Conservation (phyloP, 371 early-diverging fungal species). For the Mycotypha africana region DNA sequence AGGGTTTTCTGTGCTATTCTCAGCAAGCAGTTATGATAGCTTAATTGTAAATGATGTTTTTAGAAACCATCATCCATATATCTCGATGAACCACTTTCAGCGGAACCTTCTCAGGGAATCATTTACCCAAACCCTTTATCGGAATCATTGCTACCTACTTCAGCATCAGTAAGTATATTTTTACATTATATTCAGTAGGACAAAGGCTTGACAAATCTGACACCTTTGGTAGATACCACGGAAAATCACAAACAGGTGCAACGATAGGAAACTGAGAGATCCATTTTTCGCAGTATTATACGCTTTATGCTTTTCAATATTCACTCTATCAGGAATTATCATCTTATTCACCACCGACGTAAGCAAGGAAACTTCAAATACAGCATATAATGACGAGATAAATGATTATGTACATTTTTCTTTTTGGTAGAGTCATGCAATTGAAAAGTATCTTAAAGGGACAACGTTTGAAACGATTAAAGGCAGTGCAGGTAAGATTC, state of each 20-base stretch:
- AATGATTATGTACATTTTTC: not conserved
- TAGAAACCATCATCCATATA: slow-evolving; percentile 58
- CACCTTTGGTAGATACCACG: slow-evolving; percentile 46
- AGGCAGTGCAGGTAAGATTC: slow-evolving; percentile 47
- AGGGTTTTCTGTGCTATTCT: no score
- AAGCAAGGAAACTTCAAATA: no score
- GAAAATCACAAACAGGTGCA: slow-evolving; percentile 14
- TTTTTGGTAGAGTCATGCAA: slow-evolving; percentile 21
- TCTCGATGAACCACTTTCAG: slow-evolving; percentile 39
- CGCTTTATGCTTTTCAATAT: slow-evolving; percentile 26
- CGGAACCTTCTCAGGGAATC: no score
- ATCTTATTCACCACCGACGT: slow-evolving; percentile 51
- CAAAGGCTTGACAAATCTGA: no score
- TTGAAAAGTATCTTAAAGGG: slow-evolving; percentile 34
- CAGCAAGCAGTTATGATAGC: no score
- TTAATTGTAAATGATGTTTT: no score
- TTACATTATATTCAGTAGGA: no score
- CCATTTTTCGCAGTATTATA: slow-evolving; percentile 50
- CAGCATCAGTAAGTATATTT: slow-evolving; percentile 26
- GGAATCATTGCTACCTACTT: slow-evolving; percentile 38
- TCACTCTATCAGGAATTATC: slow-evolving; percentile 41
- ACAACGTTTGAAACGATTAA: slow-evolving; percentile 50
- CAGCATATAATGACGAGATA: no score
- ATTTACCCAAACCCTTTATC: slow-evolving; percentile 21
- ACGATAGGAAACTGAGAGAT: slow-evolving; percentile 48